Evolutionary conservation across 2,329 filamentous ascomycete species (phyloP).

Genomic region (Fonsecaea pugnacius): DNA sequence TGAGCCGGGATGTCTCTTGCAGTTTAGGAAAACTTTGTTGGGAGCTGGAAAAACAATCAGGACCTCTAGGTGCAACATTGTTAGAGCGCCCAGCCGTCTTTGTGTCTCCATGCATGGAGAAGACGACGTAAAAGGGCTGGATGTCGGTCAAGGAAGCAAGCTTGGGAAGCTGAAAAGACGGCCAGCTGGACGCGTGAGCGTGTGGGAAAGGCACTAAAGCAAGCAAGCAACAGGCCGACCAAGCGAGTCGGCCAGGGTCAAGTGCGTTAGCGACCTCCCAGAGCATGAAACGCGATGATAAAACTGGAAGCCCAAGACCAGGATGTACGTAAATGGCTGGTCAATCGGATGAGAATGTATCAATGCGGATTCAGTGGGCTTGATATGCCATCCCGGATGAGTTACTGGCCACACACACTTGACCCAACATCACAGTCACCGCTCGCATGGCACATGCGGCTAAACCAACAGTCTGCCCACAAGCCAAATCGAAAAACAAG

Average conservation of each 20-base stretch:
- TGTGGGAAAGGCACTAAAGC: slow-evolving; percentile 3
- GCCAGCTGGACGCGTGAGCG: not conserved
- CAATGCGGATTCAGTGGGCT: slow-evolving; percentile 1
- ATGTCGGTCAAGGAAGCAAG: slow-evolving; percentile 11
- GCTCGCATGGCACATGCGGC: slow-evolving; percentile 15
- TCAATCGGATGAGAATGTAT: slow-evolving; percentile 27
- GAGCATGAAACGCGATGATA: slow-evolving; percentile 29
- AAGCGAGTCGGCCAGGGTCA: slow-evolving; percentile 9
- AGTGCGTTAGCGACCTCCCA: slow-evolving; percentile 27
- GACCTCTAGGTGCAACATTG: slow-evolving; percentile 2
- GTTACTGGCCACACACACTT: slow-evolving; percentile 5
- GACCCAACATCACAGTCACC: slow-evolving; percentile 5
- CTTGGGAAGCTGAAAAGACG: slow-evolving; percentile 25
- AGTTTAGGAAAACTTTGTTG: slow-evolving; percentile 14
- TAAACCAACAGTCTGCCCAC: slow-evolving; percentile 16
- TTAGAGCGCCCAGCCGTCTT: slow-evolving; percentile 12
- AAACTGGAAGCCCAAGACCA: slow-evolving; percentile 26
- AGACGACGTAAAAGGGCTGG: slow-evolving; percentile 8
- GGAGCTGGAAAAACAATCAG: slow-evolving; percentile 9
- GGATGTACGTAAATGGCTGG: slow-evolving; percentile 34
- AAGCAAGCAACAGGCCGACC: slow-evolving; percentile 6
- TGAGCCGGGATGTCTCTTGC: slow-evolving; percentile 16
- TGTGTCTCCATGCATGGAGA: slow-evolving; percentile 17
- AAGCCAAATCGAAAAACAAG: slow-evolving; percentile 19
- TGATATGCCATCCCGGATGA: slow-evolving; percentile 16